A percentile compares a stretch with the other conserved stretches of the same genome.
phyloP scores from a whole-genome alignment of 495 filamentous ascomycete genomes.

The Neurospora sp. region DNA sequence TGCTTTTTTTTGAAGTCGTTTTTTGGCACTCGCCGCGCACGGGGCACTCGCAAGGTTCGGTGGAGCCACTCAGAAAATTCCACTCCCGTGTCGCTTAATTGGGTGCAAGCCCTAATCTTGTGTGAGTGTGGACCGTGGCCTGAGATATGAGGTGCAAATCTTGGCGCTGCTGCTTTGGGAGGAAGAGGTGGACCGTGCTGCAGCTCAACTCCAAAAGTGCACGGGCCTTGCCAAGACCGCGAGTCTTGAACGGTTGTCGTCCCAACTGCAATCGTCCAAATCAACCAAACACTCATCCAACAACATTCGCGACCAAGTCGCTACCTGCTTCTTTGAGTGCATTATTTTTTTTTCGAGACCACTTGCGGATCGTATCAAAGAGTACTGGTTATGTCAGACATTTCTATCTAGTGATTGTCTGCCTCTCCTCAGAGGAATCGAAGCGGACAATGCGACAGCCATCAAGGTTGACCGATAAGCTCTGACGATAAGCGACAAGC shows the following conservation, averaged over 20 bases:
- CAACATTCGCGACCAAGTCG: not conserved
- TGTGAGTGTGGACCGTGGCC: conserved; percentile 9
- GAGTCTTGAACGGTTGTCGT: not conserved
- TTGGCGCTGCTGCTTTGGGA: not conserved
- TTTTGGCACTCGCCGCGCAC: conserved; percentile 13
- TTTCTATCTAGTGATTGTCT: not conserved
- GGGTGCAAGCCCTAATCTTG: conserved; percentile 23
- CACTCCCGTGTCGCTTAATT: conserved; percentile 13
- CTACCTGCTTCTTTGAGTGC: no score
- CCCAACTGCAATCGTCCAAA: not conserved
- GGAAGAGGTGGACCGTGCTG: not conserved
- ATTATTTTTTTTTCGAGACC: no score
- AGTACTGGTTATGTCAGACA: not conserved
- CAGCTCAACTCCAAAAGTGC: not conserved
- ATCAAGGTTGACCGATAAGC: not conserved
- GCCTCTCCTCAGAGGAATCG: not conserved
- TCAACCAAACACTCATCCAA: not conserved
- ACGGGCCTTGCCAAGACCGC: not conserved
- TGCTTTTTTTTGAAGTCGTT: conserved; percentile 16
- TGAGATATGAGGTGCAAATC: conserved; percentile 4
- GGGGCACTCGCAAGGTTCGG: conserved; percentile 7
- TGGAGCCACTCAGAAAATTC: conserved; percentile 20
- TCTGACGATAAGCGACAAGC: not conserved
- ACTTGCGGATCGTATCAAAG: not conserved
- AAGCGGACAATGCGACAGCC: not conserved